phyloP scores from a whole-genome alignment of 1,284 basidiomycete genomes.

The Thecaphora frezii region DNA sequence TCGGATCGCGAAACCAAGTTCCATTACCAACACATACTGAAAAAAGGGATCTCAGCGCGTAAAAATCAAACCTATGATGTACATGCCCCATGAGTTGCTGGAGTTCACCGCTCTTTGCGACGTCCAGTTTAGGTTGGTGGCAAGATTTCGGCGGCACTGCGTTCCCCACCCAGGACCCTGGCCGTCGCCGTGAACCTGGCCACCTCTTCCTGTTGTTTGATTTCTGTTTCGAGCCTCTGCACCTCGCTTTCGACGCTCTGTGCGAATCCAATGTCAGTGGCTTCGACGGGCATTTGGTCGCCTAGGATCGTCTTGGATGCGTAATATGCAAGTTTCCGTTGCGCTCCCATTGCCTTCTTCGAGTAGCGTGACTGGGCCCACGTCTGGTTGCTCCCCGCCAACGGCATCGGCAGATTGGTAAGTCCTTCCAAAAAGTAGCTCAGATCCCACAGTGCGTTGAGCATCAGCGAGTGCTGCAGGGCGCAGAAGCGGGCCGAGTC shows the following conservation, averaged over 20 bases:
- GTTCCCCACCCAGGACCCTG: neutral
- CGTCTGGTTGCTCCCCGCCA: too few species aligned
- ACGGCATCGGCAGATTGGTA: too few species aligned
- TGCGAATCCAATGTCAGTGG: neutral
- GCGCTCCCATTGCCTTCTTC: neutral
- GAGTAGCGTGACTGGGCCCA: too few species aligned
- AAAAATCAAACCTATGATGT: too few species aligned
- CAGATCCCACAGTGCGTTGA: conserved; percentile 23
- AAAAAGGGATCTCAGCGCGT: too few species aligned
- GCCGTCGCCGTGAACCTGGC: neutral
- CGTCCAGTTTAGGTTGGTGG: neutral
- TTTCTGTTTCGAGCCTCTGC: neutral
- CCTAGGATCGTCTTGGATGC: neutral
- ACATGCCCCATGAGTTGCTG: too few species aligned
- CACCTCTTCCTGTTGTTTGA: neutral
- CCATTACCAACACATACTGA: too few species aligned
- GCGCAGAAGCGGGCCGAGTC: conserved; percentile 10
- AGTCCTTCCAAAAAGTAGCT: conserved; percentile 13
- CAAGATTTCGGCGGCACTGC: neutral
- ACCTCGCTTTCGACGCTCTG: neutral
- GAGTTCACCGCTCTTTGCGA: too few species aligned
- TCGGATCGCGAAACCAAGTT: too few species aligned
- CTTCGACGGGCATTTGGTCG: too few species aligned
- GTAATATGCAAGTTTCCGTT: neutral
- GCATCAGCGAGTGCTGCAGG: conserved; percentile 10